phyloP scores from a whole-genome alignment of 2,329 filamentous ascomycete species.

The Didymella glomerata region DNA sequence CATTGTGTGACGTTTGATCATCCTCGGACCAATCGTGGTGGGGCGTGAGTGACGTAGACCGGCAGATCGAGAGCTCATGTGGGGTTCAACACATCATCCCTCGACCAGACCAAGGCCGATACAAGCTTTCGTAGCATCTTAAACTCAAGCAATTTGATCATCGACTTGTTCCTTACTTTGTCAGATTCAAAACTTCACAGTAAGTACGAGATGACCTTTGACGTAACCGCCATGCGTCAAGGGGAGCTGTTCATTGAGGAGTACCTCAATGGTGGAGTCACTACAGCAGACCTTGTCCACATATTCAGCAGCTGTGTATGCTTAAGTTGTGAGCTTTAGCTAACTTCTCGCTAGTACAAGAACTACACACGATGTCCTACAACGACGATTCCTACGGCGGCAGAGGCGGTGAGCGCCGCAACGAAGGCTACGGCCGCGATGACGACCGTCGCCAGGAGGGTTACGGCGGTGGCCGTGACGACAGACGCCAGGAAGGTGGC shows the following conservation, averaged over 20 bases:
- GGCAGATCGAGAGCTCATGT: constrained; percentile 16
- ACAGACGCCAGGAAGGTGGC: constrained; percentile 16
- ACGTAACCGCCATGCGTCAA: not conserved
- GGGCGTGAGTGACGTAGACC: constrained; percentile 2
- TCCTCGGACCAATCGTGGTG: constrained; percentile 7
- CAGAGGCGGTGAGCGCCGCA: constrained; percentile 23
- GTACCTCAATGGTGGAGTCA: not conserved
- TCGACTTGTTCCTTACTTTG: not conserved
- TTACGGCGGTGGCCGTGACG: constrained; percentile 28
- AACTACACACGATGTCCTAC: constrained; percentile 33
- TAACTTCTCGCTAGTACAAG: not conserved
- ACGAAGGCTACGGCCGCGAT: constrained; percentile 25
- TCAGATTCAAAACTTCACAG: not conserved
- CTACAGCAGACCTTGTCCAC: not conserved
- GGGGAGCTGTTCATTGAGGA: not conserved
- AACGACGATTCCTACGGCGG: constrained; percentile 34
- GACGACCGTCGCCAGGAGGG: constrained; percentile 23
- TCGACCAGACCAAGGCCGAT: not conserved
- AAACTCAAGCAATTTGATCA: not conserved
- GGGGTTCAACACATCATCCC: constrained; percentile 20
- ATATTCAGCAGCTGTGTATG: not conserved
- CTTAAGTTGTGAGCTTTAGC: not conserved
- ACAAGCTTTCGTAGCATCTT: not conserved
- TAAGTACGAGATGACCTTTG: not conserved
- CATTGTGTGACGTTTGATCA: constrained; percentile 6